Evolutionary conservation across 192 early-diverging fungal species (phyloP), one percentile per base, ranked within the genome.

Genomic region (Oehlia diaphana): DNA sequence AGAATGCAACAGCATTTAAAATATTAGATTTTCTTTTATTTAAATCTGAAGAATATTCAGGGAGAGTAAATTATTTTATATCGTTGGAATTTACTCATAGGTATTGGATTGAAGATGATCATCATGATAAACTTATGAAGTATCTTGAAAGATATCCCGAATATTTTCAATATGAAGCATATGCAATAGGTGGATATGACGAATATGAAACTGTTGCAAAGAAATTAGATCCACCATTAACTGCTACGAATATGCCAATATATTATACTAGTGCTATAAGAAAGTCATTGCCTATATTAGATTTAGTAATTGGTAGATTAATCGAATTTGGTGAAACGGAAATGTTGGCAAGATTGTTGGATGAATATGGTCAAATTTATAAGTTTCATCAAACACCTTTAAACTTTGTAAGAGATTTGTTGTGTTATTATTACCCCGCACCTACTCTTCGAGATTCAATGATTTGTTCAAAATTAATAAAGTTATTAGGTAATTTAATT

Each of bases 141-240:
- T 95, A 92, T 73, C 78, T 92, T 47, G 78, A 87, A 23, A 83
- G 85, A 13, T 95, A 89, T 77, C 94, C 92, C 19, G 94, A 95
- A 80, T 93, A 87, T 80, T 91, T 91, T 80, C 89, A 92, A 81
- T 91, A 91, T 80, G 94, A 95, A 70, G 92, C 90, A 2, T 88
- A 86, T 74, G 88, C 90, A 49, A 88, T 88, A 76, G 47, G 68
- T 10, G 74, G 53, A 21, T 21, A 6, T 58, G 53, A 58, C 5
- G 53, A 68, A 14, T 82, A 82, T 64, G 87, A 82, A 44, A 79
- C 74, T 33, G 81, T 80, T 13, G 80, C 72, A n/a, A 70, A 79
- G 16, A 33, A 84, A 4, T 81, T 93, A 67, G 87, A 92, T 19
- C 91, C 92, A 37, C 90, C 91, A 19, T 81, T 86, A 3, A 58